Evolutionary conservation across 768 basidiomycete genomes (phyloP), one percentile per base, ranked within the genome.

Genomic region (Auriscalpium microsporum): DNA sequence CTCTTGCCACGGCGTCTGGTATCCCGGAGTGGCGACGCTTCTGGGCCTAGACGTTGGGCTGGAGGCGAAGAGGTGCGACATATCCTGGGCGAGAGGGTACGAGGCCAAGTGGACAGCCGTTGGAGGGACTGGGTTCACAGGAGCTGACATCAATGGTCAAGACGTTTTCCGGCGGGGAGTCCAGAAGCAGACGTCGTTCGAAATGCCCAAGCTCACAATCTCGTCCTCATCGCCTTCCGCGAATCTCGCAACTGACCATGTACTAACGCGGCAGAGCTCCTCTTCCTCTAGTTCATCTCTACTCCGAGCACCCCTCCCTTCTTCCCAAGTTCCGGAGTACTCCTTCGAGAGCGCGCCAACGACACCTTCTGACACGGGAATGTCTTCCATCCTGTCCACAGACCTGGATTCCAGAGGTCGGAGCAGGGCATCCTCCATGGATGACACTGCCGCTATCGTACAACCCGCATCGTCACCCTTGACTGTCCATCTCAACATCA

Each of bases 401-500:
- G 67, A 66, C 40, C 64, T 63, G 11, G 67, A 69, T 34, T 66
- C 67, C 5, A 69, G 65, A 38, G 68, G 73, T 17, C 65, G 67
- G 47, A 75, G 74, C 52, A 67, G 74, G 48, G 64, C 75, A 10
- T 69, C 73, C 11, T 76, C 75, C 40, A 58, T 69, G 37, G 62
- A 56, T 19, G 63, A 67, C 34, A 68, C 66, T 34, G 61, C 63
- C 11, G 55, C 53, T 13, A 54, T 57, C 11, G 5, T 28, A 7
- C 65, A 55, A 35, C 73, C 79, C 10, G 28, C 28, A 28, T 88
- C 87, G 1, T 77, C 75, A 13, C 83, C 86, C 3, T 75, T 92
- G 46, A 87, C 86, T 0, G 69, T 90, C 9, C 87, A 90, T 65
- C 60, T 92, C 56, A 89, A 90, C 64, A 87, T 90, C 75, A 87